Evolutionary conservation across 805 yeast genomes (phyloP).

Genomic region (Yarrowia yakushimensis): DNA sequence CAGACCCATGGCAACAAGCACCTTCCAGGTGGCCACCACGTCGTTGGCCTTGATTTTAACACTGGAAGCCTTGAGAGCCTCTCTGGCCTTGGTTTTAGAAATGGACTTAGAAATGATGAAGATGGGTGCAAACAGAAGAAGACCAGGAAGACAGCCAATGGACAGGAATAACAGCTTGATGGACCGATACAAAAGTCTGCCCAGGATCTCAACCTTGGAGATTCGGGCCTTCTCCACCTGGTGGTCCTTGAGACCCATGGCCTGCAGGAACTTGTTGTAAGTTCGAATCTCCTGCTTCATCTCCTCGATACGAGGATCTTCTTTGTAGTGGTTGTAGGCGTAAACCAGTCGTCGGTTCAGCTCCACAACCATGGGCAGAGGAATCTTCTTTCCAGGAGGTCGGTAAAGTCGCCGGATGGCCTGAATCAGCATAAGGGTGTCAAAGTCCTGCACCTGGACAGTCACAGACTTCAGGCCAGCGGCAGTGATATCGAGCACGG

Average conservation of each 20-base stretch:
- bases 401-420: constrained; percentile 88
- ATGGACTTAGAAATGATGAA: constrained; percentile 72
- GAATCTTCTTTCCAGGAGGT: constrained; percentile 65
- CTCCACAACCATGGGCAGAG: constrained; percentile 81
- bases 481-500: constrained; percentile 64
- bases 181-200: constrained; percentile 48
- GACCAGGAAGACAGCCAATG: constrained; percentile 80
- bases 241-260: constrained; percentile 66
- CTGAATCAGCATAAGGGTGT: constrained; percentile 82
- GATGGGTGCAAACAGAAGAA: constrained; percentile 80
- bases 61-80: constrained; percentile 79
- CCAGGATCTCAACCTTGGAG: constrained; percentile 50
- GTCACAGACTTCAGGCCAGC: constrained; percentile 79
- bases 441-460: constrained; percentile 83
- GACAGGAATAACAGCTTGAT: constrained; percentile 54
- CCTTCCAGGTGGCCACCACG: constrained; percentile 97
- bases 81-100: constrained; percentile 65
- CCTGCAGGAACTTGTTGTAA: constrained; percentile 64
- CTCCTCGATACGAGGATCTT: constrained; percentile 62
- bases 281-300: constrained; percentile 60
- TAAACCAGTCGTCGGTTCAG: constrained; percentile 81
- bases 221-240: constrained; percentile 61
- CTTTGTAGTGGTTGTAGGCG: constrained; percentile 72
- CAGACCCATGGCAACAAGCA: constrained; percentile 78
- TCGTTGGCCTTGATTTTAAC: constrained; percentile 92